Percentiles rank a stretch among this genome's conserved stretches.
Evolutionary conservation across 202 grass and related monocot species (phyloP).

Genomic region (Tripidium arundinaceum): DNA sequence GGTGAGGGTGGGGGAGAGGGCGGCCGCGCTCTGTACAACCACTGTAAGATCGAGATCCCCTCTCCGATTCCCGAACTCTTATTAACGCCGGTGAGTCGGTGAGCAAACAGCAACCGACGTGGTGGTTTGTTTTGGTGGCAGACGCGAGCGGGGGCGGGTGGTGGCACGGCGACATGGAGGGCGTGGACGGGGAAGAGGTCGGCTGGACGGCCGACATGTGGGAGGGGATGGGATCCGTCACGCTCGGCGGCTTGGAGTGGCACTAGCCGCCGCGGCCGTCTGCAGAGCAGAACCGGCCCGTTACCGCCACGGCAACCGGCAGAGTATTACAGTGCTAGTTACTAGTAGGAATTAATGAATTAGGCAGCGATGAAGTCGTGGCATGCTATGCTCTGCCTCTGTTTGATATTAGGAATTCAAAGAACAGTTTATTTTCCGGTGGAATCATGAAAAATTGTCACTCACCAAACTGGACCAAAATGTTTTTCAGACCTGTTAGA

Average conservation of each 20-base stretch:
- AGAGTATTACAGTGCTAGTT: background rate
- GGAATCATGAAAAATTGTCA: too few species aligned
- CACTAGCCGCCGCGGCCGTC: conserved; percentile 30
- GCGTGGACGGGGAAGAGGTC: conserved; percentile 81
- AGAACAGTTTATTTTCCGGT: too few species aligned
- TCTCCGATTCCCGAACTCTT: background rate
- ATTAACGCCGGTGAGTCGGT: background rate
- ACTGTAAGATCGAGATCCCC: conserved; percentile 57
- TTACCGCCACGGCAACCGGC: background rate
- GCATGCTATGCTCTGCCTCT: background rate
- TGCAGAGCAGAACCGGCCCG: background rate
- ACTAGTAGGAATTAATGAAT: background rate
- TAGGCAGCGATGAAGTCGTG: background rate
- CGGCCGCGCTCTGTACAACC: conserved; percentile 59
- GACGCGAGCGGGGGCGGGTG: conserved; percentile 68
- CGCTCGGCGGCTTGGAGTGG: conserved; percentile 77
- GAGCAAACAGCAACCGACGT: background rate
- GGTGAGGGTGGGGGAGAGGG: background rate
- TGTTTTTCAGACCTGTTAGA: too few species aligned
- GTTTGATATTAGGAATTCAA: too few species aligned
- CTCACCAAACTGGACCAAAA: too few species aligned
- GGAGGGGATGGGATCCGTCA: conserved; percentile 84
- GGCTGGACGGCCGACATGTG: conserved; percentile 76
- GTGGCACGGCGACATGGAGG: conserved; percentile 78
- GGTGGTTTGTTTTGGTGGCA: conserved; percentile 29